phyloP scores from a whole-genome alignment of 768 basidiomycete genomes.

The Leccinum barrowsii region DNA sequence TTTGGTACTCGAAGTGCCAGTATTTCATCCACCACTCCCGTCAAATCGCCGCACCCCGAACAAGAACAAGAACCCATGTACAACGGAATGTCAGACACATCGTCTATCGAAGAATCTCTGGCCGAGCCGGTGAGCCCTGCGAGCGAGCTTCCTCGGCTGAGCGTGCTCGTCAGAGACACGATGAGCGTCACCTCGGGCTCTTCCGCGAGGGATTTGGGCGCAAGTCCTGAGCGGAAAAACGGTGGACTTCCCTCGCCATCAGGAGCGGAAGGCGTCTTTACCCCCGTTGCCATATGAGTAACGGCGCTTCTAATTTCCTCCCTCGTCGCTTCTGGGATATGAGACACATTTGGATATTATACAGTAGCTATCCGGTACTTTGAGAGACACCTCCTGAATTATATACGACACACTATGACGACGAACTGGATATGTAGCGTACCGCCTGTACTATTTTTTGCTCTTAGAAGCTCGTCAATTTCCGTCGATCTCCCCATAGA shows the following conservation, averaged over 20 bases:
- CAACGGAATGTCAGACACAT: constrained; percentile 32
- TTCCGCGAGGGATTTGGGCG: constrained; percentile 24
- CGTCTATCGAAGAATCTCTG: constrained; percentile 36
- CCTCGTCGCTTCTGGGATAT: constrained; percentile 4
- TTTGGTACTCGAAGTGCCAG: constrained; percentile 55
- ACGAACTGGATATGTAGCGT: constrained; percentile 21
- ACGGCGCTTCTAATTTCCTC: constrained; percentile 17
- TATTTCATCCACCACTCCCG: constrained; percentile 42
- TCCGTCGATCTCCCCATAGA: constrained; percentile 10
- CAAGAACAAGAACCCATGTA: constrained; percentile 25
- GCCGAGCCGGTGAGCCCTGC: constrained; percentile 33
- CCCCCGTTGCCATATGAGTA: constrained; percentile 30
- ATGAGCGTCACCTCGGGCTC: constrained; percentile 26
- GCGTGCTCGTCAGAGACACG: constrained; percentile 31
- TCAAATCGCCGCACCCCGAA: constrained; percentile 23
- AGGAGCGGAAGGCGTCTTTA: constrained; percentile 18
- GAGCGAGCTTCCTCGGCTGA: constrained; percentile 25
- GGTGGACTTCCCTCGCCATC: constrained; percentile 11
- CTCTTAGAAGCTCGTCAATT: constrained; percentile 23
- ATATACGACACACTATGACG: constrained; percentile 7
- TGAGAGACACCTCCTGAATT: constrained; percentile 1
- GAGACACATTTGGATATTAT: constrained; percentile 15
- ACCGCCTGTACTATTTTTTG: constrained; percentile 25
- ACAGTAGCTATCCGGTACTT: constrained; percentile 4
- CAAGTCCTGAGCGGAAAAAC: constrained; percentile 29